phyloP scores from a whole-genome alignment of 441 rosid genomes.

The Macaranga tanarius region DNA sequence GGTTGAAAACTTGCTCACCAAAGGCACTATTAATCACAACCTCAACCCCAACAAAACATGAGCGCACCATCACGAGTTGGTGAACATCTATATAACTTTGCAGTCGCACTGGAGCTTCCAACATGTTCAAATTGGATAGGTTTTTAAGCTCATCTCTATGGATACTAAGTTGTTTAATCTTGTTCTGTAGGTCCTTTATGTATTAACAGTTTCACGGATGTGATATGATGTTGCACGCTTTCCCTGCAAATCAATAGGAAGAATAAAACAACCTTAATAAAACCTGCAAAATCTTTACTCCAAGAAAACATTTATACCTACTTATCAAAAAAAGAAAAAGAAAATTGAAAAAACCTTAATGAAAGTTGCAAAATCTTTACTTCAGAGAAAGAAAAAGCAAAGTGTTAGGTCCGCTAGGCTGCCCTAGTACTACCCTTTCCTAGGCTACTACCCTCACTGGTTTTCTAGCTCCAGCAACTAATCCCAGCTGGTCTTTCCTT shows the following conservation, averaged over 20 bases:
- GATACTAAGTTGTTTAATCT: constrained; percentile 37
- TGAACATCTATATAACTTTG: constrained; percentile 8
- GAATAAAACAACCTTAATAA: neutral
- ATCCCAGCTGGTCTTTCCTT: too few species aligned
- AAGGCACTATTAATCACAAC: constrained; percentile 36
- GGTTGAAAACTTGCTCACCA: constrained; percentile 36
- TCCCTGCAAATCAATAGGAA: constrained; percentile 40
- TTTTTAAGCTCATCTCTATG: constrained; percentile 44
- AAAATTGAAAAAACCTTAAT: too few species aligned
- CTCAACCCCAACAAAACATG: constrained; percentile 48
- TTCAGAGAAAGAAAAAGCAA: too few species aligned
- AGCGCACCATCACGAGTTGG: constrained; percentile 37
- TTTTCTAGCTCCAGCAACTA: too few species aligned
- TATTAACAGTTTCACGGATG: constrained; percentile 61
- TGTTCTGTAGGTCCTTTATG: constrained; percentile 44
- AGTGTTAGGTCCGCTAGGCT: too few species aligned
- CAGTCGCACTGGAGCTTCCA: constrained; percentile 12
- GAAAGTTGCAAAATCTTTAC: too few species aligned
- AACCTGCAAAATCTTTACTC: neutral
- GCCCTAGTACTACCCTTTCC: too few species aligned
- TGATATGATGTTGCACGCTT: constrained; percentile 77
- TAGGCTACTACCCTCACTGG: too few species aligned
- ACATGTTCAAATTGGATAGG: constrained; percentile 22
- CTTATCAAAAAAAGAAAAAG: neutral
- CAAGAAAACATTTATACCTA: too few species aligned